Evolutionary conservation across 306 rosid species (phyloP), one percentile per base, ranked within the genome.

Genomic region (Cicer arietinum): DNA sequence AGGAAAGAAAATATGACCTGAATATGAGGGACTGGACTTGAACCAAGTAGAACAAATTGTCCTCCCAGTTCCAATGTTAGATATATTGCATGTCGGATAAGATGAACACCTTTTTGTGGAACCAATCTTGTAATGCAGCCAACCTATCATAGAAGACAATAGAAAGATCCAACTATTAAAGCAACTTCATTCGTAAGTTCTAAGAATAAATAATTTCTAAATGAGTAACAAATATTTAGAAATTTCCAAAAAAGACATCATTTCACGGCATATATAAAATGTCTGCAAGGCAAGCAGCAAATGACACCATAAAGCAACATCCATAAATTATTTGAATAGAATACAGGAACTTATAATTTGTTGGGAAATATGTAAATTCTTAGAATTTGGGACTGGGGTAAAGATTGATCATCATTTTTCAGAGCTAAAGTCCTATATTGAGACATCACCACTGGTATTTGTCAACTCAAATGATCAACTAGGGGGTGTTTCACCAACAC

Each of bases 21-120:
- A 83, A 94, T 94, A 80, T 94, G 87, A 65, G 84, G 87, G 69
- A 94, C 89, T 13, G 97, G 96, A 84, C 99, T 94, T 80, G 97
- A 92, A 82, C 99, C 99, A 70, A 94, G 90, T 64, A 94, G 95
- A 65, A 94, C 80, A 86, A 94, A 94, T 83, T 94, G 99, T 79
- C 99, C 99, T 74, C 96, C 96, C 53, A 90, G 84, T 84, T 90
- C 96, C 82, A 90, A 39, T 43, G 99, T 94, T 83, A 88, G 85
- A 78, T 87, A 94, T 56, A 94, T 78, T 10, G 99, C 99, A 83
- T 92, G 95, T 75, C 99, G 89, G 59, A 94, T 94, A 68, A 94
- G 97, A 79, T 92, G 96, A 53, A 94, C 93, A 67, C 99, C 99
- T 84, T 94, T 94, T 80, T 94, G 99, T 35, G 99, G 97, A 79